Conservation (phyloP, 2,329 filamentous ascomycete genomes). For the Colletotrichum neosansevieriae region DNA sequence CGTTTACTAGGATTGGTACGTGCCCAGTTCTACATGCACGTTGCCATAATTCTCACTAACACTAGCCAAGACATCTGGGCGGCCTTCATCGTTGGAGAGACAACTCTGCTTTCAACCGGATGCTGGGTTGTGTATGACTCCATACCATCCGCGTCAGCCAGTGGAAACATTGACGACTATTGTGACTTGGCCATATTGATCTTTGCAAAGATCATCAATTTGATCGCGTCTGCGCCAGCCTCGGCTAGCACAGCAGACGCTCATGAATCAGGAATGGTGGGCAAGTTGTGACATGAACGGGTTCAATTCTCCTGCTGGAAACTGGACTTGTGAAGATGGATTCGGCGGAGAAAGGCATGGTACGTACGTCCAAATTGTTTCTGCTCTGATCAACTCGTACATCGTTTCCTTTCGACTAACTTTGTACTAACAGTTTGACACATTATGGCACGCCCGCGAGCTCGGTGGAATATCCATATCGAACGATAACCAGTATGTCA, state of each 20-base stretch:
- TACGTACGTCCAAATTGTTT: not conserved
- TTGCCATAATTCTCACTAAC: not conserved
- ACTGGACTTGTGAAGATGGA: constrained; percentile 9
- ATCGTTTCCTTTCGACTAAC: too few species aligned
- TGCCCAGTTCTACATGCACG: too few species aligned
- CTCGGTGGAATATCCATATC: constrained; percentile 32
- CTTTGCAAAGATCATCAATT: constrained; percentile 35
- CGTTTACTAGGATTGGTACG: too few species aligned
- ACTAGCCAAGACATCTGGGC: constrained; percentile 33
- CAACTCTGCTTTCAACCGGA: constrained; percentile 32
- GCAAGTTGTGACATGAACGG: constrained; percentile 16
- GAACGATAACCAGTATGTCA: constrained; percentile 36
- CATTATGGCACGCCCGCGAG: constrained; percentile 35
- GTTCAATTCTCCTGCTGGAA: constrained; percentile 32
- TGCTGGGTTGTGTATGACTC: constrained; percentile 37
- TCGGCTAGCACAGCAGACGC: not conserved
- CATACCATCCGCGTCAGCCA: constrained; percentile 5
- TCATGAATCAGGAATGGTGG: not conserved
- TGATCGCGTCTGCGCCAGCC: constrained; percentile 1
- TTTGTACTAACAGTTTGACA: not conserved
- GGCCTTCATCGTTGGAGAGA: constrained; percentile 30
- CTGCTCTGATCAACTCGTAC: too few species aligned
- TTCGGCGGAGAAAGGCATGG: not conserved
- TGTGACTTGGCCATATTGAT: constrained; percentile 35
- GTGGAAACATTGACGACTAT: constrained; percentile 32